A percentile compares a stretch with the other conserved stretches of the same genome.
Conservation (phyloP, 495 filamentous ascomycete genomes). For the Amorphotheca resinae region DNA sequence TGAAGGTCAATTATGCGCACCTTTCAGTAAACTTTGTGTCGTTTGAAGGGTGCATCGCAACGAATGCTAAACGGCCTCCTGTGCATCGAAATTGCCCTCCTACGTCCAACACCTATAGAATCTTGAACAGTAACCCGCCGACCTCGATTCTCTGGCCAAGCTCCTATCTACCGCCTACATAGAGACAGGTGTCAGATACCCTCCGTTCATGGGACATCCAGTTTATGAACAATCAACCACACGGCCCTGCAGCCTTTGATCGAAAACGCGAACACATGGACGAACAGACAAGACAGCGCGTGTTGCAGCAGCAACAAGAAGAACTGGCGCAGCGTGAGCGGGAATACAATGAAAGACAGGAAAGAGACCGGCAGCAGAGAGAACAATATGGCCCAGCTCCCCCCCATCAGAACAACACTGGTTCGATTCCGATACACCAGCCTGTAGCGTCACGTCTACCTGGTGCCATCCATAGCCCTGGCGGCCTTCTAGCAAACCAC, state of each 20-base stretch:
- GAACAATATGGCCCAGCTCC: conserved; percentile 42
- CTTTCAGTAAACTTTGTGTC: no score
- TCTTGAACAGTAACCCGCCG: no score
- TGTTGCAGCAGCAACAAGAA: conserved; percentile 34
- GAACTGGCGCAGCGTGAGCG: conserved; percentile 47
- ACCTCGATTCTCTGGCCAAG: no score
- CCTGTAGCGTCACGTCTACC: conserved; percentile 74
- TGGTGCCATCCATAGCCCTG: conserved; percentile 73
- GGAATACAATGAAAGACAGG: conserved; percentile 57
- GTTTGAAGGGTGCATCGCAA: no score
- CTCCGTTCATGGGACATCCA: no score
- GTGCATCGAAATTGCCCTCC: no score
- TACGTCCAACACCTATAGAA: no score
- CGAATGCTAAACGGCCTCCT: no score
- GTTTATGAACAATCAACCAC: conserved; percentile 36
- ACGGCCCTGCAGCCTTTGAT: conserved; percentile 28
- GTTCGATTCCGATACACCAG: conserved; percentile 78
- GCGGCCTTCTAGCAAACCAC: conserved; percentile 69
- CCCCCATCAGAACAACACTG: conserved; percentile 71
- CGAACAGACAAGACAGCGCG: conserved; percentile 28
- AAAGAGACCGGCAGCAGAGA: conserved; percentile 37
- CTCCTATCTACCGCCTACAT: no score
- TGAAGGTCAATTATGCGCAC: no score
- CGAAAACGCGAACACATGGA: conserved; percentile 26
- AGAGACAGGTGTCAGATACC: no score